Evolutionary conservation across 441 rosid species (phyloP), one percentile per base, ranked within the genome.

Genomic region (Gossypium trilobum): DNA sequence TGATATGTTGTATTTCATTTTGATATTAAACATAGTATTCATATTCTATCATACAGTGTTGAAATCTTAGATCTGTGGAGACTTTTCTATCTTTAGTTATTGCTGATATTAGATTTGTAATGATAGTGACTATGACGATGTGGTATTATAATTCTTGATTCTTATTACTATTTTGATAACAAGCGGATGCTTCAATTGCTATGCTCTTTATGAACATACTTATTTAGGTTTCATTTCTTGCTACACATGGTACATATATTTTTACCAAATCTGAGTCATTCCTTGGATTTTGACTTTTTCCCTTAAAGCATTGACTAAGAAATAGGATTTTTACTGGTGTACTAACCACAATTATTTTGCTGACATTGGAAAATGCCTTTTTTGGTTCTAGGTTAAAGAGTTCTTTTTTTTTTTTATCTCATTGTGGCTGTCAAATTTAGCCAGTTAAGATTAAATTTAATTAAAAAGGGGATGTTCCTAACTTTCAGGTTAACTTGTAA

Each of bases 221-320:
- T 23, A 11, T 46, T 23, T 66, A 48, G 70, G 57, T 66, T 66
- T 14, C 23, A 25, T 50, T 50, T 23, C 58, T 67, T 67, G 58
- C 23, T 23, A 25, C 14, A 27, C 58, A 9, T 48, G 51, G 71
- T 67, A 50, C 56, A 5, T 50, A 48, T 67, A 50, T 25, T 1
- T 67, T n/a, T 2, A 7, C 23, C 22, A 7, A 48, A 67, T 13
- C 39, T 48, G 42, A 46, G 33, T 19, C 42, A 25, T 8, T 48
- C 23, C 17, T 48, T 48, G 57, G 20, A 23, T 16, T 46, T 66
- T 66, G 69, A n/a, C n/a, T 46, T 48, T 66, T 66, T 14, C n/a
- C 23, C 57, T 14, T 27, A 27, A 67, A 25, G 20, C 57, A 7
- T 48, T 48, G 57, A 48, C 9, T 6, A 25, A 23, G 39, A 66